phyloP scores from a whole-genome alignment of 306 rosid genomes.

The Sicyos baderoa region DNA sequence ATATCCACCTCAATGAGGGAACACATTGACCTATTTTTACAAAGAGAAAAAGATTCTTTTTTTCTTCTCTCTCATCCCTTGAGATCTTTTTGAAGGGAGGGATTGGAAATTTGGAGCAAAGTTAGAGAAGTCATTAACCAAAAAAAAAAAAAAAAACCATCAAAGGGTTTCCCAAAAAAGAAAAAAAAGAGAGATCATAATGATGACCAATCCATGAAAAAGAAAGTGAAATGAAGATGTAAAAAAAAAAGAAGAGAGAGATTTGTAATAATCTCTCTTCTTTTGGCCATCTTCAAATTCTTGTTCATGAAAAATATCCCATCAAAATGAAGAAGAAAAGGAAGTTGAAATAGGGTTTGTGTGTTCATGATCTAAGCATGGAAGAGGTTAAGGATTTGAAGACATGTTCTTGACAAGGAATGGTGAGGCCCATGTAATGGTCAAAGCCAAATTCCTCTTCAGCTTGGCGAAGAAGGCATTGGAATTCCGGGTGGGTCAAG shows the following conservation, averaged over 20 bases:
- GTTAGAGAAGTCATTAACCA: conserved; percentile 1
- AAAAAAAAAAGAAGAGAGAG: conserved; percentile 44
- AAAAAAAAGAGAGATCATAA: background rate
- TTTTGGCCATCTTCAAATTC: background rate
- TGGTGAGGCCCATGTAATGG: conserved; percentile 87
- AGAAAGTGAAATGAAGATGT: conserved; percentile 36
- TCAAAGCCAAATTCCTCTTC: conserved; percentile 92
- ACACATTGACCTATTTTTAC: conserved; percentile 15
- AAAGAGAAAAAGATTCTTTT: background rate
- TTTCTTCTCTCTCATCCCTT: background rate
- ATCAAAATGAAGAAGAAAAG: no score
- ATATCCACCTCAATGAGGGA: conserved; percentile 21
- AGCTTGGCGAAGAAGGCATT: conserved; percentile 34
- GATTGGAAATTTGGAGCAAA: conserved; percentile 5
- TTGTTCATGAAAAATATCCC: background rate
- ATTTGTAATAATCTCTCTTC: background rate
- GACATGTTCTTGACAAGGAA: conserved; percentile 88
- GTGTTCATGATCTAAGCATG: conserved; percentile 24
- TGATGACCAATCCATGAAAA: conserved; percentile 20
- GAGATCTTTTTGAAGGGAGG: background rate
- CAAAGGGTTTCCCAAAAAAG: background rate
- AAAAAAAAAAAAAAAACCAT: background rate
- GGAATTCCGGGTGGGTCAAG: conserved; percentile 70
- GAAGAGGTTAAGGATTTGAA: conserved; percentile 66
- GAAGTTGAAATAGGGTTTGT: no score